These are phyloP conservation scores for Argentina anserina DNA, from an alignment of 306 rosid genomes.

Conservation along the genomic window DNA sequence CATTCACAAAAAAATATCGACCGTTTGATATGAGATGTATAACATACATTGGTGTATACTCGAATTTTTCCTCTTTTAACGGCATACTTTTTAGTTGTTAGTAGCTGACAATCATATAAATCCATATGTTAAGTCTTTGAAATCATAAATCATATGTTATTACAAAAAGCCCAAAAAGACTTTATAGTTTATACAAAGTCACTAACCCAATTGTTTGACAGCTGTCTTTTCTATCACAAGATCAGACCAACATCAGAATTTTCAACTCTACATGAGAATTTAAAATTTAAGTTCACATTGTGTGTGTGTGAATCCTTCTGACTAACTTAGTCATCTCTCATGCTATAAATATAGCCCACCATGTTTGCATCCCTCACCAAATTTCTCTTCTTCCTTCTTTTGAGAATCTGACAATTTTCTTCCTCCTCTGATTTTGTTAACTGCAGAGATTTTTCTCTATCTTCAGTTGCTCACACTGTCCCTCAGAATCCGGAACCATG, in stretches of 20 bases:
- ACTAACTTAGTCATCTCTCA: neutral
- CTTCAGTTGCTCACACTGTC: neutral
- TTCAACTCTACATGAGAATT: neutral
- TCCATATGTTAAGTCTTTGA: neutral
- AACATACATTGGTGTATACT: too few relatives aligned
- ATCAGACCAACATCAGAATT: neutral
- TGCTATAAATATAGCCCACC: neutral
- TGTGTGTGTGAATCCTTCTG: conserved; percentile 12
- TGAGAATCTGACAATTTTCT: neutral
- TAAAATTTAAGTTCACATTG: neutral
- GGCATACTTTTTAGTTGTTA: neutral
- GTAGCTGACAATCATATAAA: conserved; percentile 1
- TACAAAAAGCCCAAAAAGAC: neutral
- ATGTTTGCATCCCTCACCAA: neutral
- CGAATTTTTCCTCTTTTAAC: too few relatives aligned
- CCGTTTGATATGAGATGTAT: too few relatives aligned
- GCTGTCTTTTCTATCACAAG: neutral
- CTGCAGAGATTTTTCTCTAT: neutral
- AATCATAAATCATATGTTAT: neutral
- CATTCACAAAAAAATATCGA: too few relatives aligned
- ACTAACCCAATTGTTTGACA: neutral
- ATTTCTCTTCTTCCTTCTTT: neutral
- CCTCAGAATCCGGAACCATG: conserved; percentile 1
- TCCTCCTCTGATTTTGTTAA: neutral
- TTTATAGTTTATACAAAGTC: neutral